Conservation (phyloP, 2,329 filamentous ascomycete genomes). For the Cylindrodendrum hubeiense region DNA sequence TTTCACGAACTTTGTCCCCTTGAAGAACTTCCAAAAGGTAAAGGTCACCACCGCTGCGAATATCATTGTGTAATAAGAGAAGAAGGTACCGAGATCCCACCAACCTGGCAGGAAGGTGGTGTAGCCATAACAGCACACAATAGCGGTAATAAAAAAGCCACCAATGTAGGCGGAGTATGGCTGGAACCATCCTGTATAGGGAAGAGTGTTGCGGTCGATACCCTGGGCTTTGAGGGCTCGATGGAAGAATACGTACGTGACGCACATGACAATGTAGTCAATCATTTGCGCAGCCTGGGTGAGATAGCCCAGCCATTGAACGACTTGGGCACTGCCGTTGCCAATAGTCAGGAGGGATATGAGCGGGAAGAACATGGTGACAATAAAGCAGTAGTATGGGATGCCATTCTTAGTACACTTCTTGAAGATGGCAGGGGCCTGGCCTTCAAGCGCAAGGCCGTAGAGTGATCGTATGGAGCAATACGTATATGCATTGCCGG, state of each 20-base stretch:
- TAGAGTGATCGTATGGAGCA: constrained; percentile 49
- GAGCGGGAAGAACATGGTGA: constrained; percentile 16
- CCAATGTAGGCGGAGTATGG: constrained; percentile 62
- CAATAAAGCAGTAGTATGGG: constrained; percentile 5
- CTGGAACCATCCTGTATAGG: constrained; percentile 69
- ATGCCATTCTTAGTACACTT: constrained; percentile 7
- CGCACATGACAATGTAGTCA: constrained; percentile 67
- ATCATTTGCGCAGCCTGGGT: constrained; percentile 68
- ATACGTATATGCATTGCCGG: constrained; percentile 17
- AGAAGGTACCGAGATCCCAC: constrained; percentile 61
- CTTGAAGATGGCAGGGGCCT: constrained; percentile 9
- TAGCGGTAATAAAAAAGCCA: constrained; percentile 47
- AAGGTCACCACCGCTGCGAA: constrained; percentile 6
- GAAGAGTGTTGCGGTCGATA: constrained; percentile 63
- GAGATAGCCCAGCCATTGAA: constrained; percentile 65
- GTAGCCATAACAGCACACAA: constrained; percentile 61
- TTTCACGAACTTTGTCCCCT: constrained; percentile 15
- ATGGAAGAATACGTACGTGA: constrained; percentile 60
- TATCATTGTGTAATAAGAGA: constrained; percentile 65
- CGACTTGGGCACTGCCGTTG: constrained; percentile 42
- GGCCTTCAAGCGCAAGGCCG: constrained; percentile 19
- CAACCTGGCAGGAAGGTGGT: constrained; percentile 52
- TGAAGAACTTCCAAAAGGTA: constrained; percentile 22
- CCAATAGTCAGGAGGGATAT: constrained; percentile 1
- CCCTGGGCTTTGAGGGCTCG: constrained; percentile 64